Base-by-base conservation (phyloP, 163 green algal species). In the Chlorella variabilis region DNA sequence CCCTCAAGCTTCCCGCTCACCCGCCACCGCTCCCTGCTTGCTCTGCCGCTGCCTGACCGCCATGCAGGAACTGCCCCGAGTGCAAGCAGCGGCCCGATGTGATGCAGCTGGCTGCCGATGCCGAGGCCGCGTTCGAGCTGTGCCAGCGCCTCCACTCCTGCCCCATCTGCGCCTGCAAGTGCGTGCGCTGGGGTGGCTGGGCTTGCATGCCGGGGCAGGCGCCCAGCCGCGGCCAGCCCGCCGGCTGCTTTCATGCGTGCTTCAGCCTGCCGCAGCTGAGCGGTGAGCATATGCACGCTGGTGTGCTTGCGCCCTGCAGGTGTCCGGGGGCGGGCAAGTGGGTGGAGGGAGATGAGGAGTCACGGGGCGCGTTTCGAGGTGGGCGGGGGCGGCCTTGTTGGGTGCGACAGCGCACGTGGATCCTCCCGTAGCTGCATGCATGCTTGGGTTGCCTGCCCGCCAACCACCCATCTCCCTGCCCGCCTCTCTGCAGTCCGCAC, bases 161-260 rank as follows among this genome's bases (percentile, higher is more conserved):
- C 66, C 68, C 81, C 51, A 86, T 89, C 78, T 89, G 85, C 54
- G 74, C 85, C 49, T 89, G 85, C 82, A 81, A 84, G 84, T 89
- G 75, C 62, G 74, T 34, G 1, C 27, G 3, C 0, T 0, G 7
- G 11, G 45, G 17, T 29, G 33, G 33, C 21, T 38, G 62, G 11
- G 63, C n/a, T n/a, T 51, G 11, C 34, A 49, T 39, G 33, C 1
- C 13, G 49, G 63, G 23, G 34, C 1, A 63, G 54, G 54, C 23
- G 18, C 54, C 18, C 54, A 17, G 5, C 1, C 41, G 61, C 17
- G 29, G 61, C 29, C 29, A 18, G 31, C 2, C 29, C 4, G 29
- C 33, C 33, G 58, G 15, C 36, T 71, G 63, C 21, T 38, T 51
- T n/a, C n/a, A n/a, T n/a, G n/a, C n/a, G n/a, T n/a, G n/a, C n/a